phyloP scores from a whole-genome alignment of 768 basidiomycete genomes.

The Trichaptum fuscoviolaceum region DNA sequence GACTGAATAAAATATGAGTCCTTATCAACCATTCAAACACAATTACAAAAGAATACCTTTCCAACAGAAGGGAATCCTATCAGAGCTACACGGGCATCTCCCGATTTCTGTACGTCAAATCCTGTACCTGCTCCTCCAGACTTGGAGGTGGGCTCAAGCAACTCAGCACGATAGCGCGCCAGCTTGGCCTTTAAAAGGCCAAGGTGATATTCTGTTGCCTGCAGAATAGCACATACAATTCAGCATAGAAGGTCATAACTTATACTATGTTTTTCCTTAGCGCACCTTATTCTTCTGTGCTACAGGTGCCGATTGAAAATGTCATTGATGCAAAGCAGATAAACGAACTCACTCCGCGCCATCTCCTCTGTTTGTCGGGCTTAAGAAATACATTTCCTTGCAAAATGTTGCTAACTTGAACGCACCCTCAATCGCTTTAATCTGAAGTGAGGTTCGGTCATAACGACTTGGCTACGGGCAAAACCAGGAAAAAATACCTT shows the following conservation, averaged over 20 bases:
- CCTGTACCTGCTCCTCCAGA: slow-evolving; percentile 76
- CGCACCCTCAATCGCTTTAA: slow-evolving; percentile 94
- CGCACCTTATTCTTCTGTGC: slow-evolving; percentile 94
- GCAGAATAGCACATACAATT: slow-evolving; percentile 5
- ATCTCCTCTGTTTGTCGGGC: slow-evolving; percentile 74
- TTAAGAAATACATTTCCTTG: slow-evolving; percentile 5
- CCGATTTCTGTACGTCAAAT: slow-evolving; percentile 83
- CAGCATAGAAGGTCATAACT: slow-evolving; percentile 11
- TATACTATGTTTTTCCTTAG: slow-evolving; percentile 6
- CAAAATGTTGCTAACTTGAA: slow-evolving; percentile 6
- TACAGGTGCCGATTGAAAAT: slow-evolving; percentile 22
- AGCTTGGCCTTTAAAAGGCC: slow-evolving; percentile 92
- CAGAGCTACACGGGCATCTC: slow-evolving; percentile 86
- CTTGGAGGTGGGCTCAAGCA: slow-evolving; percentile 88
- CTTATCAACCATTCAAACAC: background rate
- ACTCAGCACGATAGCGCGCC: slow-evolving; percentile 89
- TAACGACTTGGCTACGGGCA: slow-evolving; percentile 4
- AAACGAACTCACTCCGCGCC: slow-evolving; percentile 75
- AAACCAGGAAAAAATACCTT: slow-evolving; percentile 50
- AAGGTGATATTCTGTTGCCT: slow-evolving; percentile 94
- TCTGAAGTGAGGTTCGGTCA: slow-evolving; percentile 39
- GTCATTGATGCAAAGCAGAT: background rate
- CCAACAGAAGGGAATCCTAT: slow-evolving; percentile 98
- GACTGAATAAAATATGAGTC: slow-evolving; percentile 43
- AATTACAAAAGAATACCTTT: slow-evolving; percentile 39